These are phyloP conservation scores for Flueggea neowawraea DNA, from an alignment of 441 rosid genomes.

Conservation along the genomic window DNA sequence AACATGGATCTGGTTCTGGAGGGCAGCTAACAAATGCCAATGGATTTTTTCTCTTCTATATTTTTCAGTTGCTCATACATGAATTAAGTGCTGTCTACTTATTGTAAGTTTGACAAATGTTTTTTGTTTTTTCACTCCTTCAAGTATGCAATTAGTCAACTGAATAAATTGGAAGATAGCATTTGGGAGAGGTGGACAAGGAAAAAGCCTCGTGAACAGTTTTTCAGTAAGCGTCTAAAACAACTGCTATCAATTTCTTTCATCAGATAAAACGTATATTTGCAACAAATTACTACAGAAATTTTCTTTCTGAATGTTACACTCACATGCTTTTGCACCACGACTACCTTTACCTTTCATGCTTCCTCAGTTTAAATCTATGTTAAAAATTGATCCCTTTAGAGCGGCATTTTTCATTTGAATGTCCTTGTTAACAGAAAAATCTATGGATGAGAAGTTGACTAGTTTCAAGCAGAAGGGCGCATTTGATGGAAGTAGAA, in stretches of 20 bases:
- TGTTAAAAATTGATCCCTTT: conserved; percentile 9
- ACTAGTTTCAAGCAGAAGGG: conserved; percentile 66
- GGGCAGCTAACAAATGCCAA: too few relatives aligned
- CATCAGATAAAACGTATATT: too few relatives aligned
- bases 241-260: too few relatives aligned
- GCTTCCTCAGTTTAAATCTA: too few relatives aligned
- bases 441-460: conserved; percentile 65
- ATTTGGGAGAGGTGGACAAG: conserved; percentile 80
- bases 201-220: conserved; percentile 61
- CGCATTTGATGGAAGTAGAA: conserved; percentile 86
- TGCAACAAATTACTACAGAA: too few relatives aligned
- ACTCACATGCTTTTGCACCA: too few relatives aligned
- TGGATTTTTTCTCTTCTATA: too few relatives aligned
- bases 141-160: conserved; percentile 97
- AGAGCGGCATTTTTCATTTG: too few relatives aligned
- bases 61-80: too few relatives aligned
- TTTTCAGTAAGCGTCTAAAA: conserved; percentile 50
- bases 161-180: conserved; percentile 93
- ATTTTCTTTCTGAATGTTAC: too few relatives aligned
- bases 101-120: conserved; percentile 9
- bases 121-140: conserved; percentile 23
- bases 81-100: background rate
- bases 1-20: too few relatives aligned
- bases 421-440: conserved; percentile 32
- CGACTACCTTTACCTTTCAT: too few relatives aligned